These are phyloP conservation scores for Thoreauomyces humboldtii DNA, from an alignment of 192 early-diverging fungal genomes.

Conservation along the genomic window DNA sequence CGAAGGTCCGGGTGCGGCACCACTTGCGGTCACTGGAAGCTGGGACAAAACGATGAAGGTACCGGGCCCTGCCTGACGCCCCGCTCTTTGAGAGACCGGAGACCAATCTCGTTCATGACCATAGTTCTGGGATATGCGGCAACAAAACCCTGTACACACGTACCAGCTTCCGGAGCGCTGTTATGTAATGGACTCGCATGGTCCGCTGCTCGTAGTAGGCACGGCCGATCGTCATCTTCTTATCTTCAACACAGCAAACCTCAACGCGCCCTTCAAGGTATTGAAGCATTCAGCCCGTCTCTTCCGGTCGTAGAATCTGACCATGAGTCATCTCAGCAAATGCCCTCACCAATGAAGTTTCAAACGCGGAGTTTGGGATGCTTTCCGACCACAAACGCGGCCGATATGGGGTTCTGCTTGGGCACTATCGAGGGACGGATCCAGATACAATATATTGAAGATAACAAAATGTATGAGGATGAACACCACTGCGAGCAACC, in stretches of 20 bases:
- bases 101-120: no score
- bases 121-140: conserved; percentile 93
- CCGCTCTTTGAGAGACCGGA: no score
- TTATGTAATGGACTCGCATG: conserved; percentile 84
- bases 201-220: conserved; percentile 83
- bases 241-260: conserved; percentile 80
- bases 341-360: conserved; percentile 72
- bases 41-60: conserved; percentile 93
- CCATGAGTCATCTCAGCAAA: conserved; percentile 13
- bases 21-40: conserved; percentile 72
- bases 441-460: conserved; percentile 88
- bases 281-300: neutral
- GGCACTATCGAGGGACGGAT: conserved; percentile 94
- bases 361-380: conserved; percentile 82
- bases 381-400: conserved; percentile 54
- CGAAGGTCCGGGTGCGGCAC: conserved; percentile 49
- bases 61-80: no score
- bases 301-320: neutral
- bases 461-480: conserved; percentile 44
- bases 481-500: no score
- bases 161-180: conserved; percentile 80
- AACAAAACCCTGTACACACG: conserved; percentile 69
- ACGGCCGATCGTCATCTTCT: conserved; percentile 84
- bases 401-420: conserved; percentile 78
- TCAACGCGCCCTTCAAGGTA: conserved; percentile 72